Evolutionary conservation across 139 green algal genomes (phyloP).

Genomic region (Micromonas pusilla): DNA sequence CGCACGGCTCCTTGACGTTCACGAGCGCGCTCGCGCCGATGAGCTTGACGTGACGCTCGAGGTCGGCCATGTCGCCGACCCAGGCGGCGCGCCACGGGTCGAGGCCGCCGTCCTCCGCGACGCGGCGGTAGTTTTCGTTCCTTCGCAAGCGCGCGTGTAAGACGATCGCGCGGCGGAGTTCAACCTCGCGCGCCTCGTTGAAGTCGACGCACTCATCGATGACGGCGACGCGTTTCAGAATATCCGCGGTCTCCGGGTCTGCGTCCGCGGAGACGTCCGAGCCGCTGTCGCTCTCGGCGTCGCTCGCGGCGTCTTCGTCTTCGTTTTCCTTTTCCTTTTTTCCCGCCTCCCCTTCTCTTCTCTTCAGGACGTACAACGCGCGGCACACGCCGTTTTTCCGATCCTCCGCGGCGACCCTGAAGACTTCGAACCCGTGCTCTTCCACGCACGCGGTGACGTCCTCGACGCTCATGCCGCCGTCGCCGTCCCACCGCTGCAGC

Average conservation of each 20-base stretch:
- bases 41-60: background rate
- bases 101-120: background rate
- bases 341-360: background rate
- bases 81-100: background rate
- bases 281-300: background rate
- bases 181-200: background rate
- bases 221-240: no score
- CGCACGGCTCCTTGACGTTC: background rate
- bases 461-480: background rate
- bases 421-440: background rate
- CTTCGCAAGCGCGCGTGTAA: background rate
- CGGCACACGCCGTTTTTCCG: background rate
- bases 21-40: background rate
- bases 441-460: background rate
- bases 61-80: background rate
- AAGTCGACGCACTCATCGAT: no score
- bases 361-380: background rate
- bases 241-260: no score
- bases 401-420: background rate
- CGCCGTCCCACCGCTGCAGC: background rate
- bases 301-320: background rate
- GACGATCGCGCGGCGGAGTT: background rate
- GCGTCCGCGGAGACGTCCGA: no score
- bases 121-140: background rate
- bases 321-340: background rate